Percentiles rank a stretch among this genome's conserved stretches.
Evolutionary conservation across 805 yeast genomes (phyloP).

Genomic region (Lachancea kluyveri): DNA sequence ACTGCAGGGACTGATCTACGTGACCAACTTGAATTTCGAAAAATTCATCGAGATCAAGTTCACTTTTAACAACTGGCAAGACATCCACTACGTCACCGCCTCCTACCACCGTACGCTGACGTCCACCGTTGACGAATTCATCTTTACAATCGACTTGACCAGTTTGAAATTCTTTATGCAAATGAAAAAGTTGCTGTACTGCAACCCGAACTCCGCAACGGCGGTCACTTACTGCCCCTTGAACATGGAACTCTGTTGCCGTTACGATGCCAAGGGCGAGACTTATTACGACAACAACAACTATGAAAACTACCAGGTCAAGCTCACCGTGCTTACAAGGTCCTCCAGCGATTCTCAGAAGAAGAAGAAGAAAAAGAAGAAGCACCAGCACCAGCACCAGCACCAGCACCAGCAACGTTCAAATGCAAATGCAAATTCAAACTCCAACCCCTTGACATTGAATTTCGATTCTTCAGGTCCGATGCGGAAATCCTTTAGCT

Average conservation of each 20-base stretch:
- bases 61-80: slow-evolving; percentile 30
- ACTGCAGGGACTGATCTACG: slow-evolving; percentile 24
- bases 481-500: slow-evolving; percentile 2
- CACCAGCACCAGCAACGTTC: neutral
- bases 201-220: slow-evolving; percentile 10
- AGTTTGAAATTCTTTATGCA: slow-evolving; percentile 23
- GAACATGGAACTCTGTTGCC: slow-evolving; percentile 27
- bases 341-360: too few relatives aligned
- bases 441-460: too few relatives aligned
- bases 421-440: too few relatives aligned
- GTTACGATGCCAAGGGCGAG: slow-evolving; percentile 29
- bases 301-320: slow-evolving; percentile 27
- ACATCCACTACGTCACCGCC: slow-evolving; percentile 28
- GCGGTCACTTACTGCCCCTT: slow-evolving; percentile 12
- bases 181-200: slow-evolving; percentile 17
- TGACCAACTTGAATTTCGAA: slow-evolving; percentile 29
- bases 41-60: slow-evolving; percentile 29
- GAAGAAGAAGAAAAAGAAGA: too few relatives aligned
- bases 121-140: slow-evolving; percentile 25
- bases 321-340: slow-evolving; percentile 13
- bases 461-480: neutral
- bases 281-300: slow-evolving; percentile 32
- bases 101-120: slow-evolving; percentile 22
- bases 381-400: slow-evolving; percentile 1
- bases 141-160: slow-evolving; percentile 25